These are phyloP conservation scores for Angophora floribunda DNA, from an alignment of 345 rosid genomes.

Conservation along the genomic window DNA sequence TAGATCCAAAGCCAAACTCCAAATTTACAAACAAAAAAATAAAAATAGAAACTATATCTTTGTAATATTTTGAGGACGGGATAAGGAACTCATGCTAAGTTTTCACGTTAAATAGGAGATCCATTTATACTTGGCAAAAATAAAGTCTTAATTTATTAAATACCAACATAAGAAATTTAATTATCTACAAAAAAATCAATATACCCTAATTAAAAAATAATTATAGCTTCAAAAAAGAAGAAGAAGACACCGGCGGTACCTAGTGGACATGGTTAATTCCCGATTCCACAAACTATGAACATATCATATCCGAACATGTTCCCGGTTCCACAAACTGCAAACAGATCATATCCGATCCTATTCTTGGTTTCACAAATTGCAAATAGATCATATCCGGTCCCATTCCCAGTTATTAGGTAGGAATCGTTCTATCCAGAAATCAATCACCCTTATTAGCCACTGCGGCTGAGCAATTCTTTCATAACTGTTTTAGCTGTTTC, in stretches of 20 bases:
- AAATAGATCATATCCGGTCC: no score
- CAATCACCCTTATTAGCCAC: background rate
- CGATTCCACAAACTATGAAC: background rate
- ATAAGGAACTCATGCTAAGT: background rate
- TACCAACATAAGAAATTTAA: no score
- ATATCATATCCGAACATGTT: no score
- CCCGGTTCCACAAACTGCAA: no score
- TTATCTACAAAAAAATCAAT: background rate
- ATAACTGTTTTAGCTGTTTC: background rate
- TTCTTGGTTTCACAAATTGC: no score
- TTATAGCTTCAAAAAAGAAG: background rate
- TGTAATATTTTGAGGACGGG: background rate
- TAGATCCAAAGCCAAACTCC: background rate
- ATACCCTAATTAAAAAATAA: no score
- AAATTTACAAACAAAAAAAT: background rate
- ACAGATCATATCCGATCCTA: no score
- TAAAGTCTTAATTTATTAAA: background rate
- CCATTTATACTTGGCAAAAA: background rate
- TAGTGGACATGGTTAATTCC: background rate
- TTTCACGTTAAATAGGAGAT: background rate
- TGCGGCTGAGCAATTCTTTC: background rate
- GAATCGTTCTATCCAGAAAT: no score
- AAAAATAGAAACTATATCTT: no score
- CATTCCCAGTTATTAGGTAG: no score
- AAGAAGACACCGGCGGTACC: background rate